Evolutionary conservation across 768 basidiomycete species (phyloP).

Genomic region (Macrolepiota albuminosa): DNA sequence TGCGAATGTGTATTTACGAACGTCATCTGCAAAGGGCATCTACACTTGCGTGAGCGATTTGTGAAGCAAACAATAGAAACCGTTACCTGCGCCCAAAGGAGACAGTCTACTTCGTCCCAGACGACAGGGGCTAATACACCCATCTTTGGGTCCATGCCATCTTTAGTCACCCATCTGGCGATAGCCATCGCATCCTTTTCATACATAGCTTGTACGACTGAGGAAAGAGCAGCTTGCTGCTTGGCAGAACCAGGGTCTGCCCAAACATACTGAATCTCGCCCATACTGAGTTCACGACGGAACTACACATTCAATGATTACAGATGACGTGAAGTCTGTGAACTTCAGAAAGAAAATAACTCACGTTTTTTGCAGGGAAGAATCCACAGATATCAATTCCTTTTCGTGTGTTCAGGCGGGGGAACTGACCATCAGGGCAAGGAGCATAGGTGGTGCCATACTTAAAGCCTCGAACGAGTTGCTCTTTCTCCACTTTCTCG

Average conservation of each 20-base stretch:
- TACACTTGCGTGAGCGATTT: conserved; percentile 21
- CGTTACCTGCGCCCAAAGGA: conserved; percentile 77
- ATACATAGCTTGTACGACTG: conserved; percentile 80
- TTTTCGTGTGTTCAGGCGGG: conserved; percentile 63
- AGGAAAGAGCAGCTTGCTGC: conserved; percentile 82
- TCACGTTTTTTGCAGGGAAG: conserved; percentile 63
- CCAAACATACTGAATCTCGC: conserved; percentile 85
- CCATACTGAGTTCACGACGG: conserved; percentile 76
- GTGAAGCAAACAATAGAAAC: not conserved
- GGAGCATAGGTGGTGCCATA: conserved; percentile 89
- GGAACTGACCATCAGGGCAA: conserved; percentile 82
- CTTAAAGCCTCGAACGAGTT: conserved; percentile 78
- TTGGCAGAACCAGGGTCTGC: conserved; percentile 60
- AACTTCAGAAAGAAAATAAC: conserved; percentile 11
- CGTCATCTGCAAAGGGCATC: conserved; percentile 96
- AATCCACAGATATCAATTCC: conserved; percentile 91
- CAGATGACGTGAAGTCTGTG: not conserved
- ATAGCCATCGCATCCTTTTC: conserved; percentile 67
- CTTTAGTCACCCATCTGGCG: conserved; percentile 73
- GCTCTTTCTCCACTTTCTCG: conserved; percentile 69
- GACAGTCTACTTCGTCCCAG: conserved; percentile 68
- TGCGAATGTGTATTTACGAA: conserved; percentile 82
- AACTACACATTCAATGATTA: conserved; percentile 42
- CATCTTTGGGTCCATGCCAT: conserved; percentile 80
- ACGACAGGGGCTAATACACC: conserved; percentile 65